Evolutionary conservation across 2,329 filamentous ascomycete species (phyloP), one percentile per base, ranked within the genome.

Genomic region (Blastomyces emzantsi): DNA sequence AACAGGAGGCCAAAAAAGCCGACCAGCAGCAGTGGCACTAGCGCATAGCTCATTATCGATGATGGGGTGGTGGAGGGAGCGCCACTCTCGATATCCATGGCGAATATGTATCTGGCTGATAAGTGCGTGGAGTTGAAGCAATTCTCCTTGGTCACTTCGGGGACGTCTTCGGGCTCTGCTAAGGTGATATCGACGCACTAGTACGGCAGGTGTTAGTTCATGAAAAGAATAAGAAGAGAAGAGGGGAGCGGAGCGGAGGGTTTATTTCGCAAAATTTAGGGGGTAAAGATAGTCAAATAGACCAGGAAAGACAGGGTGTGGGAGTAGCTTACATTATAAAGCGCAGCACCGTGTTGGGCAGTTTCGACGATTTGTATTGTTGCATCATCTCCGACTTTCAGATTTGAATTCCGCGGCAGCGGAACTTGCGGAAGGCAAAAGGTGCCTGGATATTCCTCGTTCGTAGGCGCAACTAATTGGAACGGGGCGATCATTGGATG

Each of bases 171-270:
- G 9, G 90, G 89, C 1, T 92, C 89, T 58, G 88, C 90, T 70
- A 97, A 95, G 57, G 89, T 93, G 71, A 97, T 95, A 73, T 97
- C 93, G 69, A 95, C 92, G 73, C 94, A 97, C 91, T 96, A 64
- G 3, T n/a, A 57, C 54, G 11, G 7, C 15, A n/a, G 22, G 13
- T 13, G 55, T 63, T 64, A 36, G 56, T 64, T 58, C 59, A 30
- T 47, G 52, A 47, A 51, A n/a, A 9, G 51, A 61, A 39, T 30
- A 43, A 0, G 13, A 51, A 22, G 11, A 57, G n/a, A 25, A 17
- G 15, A 22, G 17, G 13, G 41, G 17, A 41, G 39, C 15, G n/a
- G 6, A 11, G 28, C 28, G 2, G 33, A 33, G 33, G 8, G 8
- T 56, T 56, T 36, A 22, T 57, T 22, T 55, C 30, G 15, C 7